Evolutionary conservation across 345 rosid species (phyloP).

Genomic region (Corchorus olitorius): DNA sequence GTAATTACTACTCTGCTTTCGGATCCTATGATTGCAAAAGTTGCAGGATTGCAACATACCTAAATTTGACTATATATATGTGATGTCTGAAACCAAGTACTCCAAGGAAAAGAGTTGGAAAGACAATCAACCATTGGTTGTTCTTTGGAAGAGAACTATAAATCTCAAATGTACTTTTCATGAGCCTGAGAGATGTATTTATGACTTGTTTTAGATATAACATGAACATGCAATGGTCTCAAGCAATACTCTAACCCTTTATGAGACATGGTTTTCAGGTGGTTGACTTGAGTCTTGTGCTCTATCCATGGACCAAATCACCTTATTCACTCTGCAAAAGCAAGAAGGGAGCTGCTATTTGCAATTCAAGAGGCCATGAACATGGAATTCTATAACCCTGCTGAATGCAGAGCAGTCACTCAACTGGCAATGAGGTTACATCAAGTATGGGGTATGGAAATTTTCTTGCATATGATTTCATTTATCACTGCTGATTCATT

Average conservation of each 20-base stretch:
- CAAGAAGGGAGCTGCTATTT: slow-evolving; percentile 61
- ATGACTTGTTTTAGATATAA: not conserved
- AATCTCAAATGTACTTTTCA: not conserved
- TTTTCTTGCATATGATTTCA: not conserved
- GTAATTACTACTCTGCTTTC: no score
- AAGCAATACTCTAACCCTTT: no score
- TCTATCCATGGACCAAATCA: slow-evolving; percentile 69
- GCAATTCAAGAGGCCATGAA: slow-evolving; percentile 76
- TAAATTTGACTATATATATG: no score
- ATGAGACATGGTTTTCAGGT: slow-evolving; percentile 46
- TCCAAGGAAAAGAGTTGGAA: no score
- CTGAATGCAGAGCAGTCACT: not conserved
- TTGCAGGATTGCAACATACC: no score
- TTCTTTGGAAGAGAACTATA: not conserved
- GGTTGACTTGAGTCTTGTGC: slow-evolving; percentile 70
- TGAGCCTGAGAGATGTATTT: not conserved
- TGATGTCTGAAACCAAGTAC: no score
- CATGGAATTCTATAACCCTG: slow-evolving; percentile 47
- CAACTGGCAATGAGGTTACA: slow-evolving; percentile 62
- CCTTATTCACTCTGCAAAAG: slow-evolving; percentile 58
- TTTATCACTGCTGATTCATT: no score
- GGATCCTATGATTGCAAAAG: no score
- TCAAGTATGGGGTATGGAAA: slow-evolving; percentile 77
- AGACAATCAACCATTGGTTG: not conserved
- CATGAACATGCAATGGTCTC: no score